phyloP scores from a whole-genome alignment of 768 basidiomycete species.

The Cyclocybe cylindracea region DNA sequence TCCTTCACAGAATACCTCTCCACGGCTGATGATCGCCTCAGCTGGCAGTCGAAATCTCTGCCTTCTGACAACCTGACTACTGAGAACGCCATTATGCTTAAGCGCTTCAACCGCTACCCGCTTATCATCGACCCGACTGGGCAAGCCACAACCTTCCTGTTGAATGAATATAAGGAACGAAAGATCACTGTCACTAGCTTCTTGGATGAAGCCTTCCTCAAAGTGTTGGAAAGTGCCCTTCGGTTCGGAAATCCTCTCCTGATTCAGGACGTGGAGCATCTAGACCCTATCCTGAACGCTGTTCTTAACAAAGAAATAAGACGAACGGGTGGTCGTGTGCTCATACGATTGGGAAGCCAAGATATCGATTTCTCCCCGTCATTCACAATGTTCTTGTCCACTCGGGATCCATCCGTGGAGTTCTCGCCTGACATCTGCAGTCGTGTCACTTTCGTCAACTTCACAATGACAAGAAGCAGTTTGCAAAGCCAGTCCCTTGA shows the following conservation, averaged over 20 bases:
- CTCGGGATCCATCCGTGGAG: constrained; percentile 94
- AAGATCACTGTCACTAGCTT: constrained; percentile 99
- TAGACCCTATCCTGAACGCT: constrained; percentile 96
- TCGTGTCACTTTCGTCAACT: constrained; percentile 94
- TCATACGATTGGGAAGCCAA: constrained; percentile 95
- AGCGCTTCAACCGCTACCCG: constrained; percentile 96
- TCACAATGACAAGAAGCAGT: constrained; percentile 98
- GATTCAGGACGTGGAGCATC: constrained; percentile 96
- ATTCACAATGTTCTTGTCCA: constrained; percentile 99
- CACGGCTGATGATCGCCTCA: constrained; percentile 92
- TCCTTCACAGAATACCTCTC: constrained; percentile 95
- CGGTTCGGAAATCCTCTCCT: constrained; percentile 97
- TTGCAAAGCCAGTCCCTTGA: constrained; percentile 97
- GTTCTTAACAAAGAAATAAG: constrained; percentile 97
- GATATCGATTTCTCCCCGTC: constrained; percentile 99
- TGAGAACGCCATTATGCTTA: constrained; percentile 99
- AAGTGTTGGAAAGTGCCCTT: constrained; percentile 96
- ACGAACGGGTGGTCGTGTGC: constrained; percentile 93
- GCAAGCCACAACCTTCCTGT: constrained; percentile 91
- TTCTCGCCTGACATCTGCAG: constrained; percentile 99
- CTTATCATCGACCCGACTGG: constrained; percentile 98
- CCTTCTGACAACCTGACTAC: constrained; percentile 95
- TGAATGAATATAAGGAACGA: constrained; percentile 93
- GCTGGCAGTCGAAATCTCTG: constrained; percentile 95
- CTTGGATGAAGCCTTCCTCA: constrained; percentile 98